phyloP scores from a whole-genome alignment of 345 rosid genomes.

The Acer campestre region DNA sequence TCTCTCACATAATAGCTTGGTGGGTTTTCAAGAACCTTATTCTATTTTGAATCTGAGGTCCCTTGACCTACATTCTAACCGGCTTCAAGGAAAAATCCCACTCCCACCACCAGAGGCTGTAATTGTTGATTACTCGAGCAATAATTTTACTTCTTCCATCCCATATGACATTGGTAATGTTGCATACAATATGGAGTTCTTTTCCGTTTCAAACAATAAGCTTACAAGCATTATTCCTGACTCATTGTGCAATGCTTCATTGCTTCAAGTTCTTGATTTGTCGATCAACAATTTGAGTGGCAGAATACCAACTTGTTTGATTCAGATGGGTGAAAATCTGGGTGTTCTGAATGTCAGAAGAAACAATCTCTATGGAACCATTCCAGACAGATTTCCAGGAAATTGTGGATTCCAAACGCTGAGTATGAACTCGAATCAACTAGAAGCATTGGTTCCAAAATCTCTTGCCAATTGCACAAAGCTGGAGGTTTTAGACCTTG shows the following conservation, averaged over 20 bases:
- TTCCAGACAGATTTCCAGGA: too few species aligned
- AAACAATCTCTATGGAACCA: too few species aligned
- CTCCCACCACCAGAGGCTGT: conserved; percentile 16
- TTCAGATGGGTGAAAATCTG: too few species aligned
- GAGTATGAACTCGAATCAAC: too few species aligned
- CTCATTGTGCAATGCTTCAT: conserved; percentile 27
- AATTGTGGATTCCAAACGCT: too few species aligned
- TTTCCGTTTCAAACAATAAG: conserved; percentile 36
- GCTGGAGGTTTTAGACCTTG: too few species aligned
- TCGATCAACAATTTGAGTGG: too few species aligned
- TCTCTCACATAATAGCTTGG: background rate
- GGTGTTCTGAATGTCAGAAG: too few species aligned
- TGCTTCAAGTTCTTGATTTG: background rate
- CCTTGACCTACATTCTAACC: conserved; percentile 35
- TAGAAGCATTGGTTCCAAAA: background rate
- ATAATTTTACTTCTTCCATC: conserved; percentile 22
- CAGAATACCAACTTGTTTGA: too few species aligned
- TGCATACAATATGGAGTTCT: background rate
- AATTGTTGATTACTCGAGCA: conserved; percentile 30
- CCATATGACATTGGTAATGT: too few species aligned
- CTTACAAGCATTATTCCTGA: conserved; percentile 35
- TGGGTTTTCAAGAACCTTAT: conserved; percentile 11
- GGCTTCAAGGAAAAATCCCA: conserved; percentile 32
- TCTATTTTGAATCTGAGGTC: background rate
- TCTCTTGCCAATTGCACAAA: background rate